Base-by-base conservation (phyloP, 2,329 filamentous ascomycete species). In the Alternaria sp. region DNA sequence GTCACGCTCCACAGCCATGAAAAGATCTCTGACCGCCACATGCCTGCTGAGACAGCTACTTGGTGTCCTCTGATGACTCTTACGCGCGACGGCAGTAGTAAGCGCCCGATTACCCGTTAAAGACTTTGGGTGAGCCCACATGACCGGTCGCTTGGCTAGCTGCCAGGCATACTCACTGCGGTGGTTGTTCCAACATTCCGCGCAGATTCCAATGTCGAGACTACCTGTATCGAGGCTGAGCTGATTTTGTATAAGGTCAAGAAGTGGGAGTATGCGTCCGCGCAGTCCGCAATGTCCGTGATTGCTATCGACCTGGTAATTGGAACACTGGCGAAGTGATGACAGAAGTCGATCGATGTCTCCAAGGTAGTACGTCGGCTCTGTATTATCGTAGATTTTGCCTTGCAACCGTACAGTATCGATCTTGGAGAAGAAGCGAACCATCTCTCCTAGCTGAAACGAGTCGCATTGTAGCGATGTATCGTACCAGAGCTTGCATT, bases 391-490 rank as follows among this genome's bases (percentile, higher is more conserved):
- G 61, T 80, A 79, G 13, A 86, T 79, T 21, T 77, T 80, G 25
- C 82, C 79, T 62, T 81, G 78, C 1, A 92, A 79, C 40, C 85
- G 86, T 5, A 93, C 73, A 0, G 92, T 86, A 26, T 86, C 84
- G 67, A 88, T 88, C 67, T 85, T 84, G 13, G 83, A 81, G 36
- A 93, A 86, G 78, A 93, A 93, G 68, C 88, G 89, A 66, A 93
- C 80, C 84, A 92, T 92, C 79, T 93, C 90, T 21, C 91, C 91
- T 1, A 94, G 86, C 78, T 94, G 91, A 73, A 91, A 94, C 2
- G 88, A 89, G 80, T 94, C 91, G 77, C 91, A 93, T 45, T 90
- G 88, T 2, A 86, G 80, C 65, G 88, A 91, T 3, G 88, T 89
- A 72, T 92, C 90, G 77, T 93, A 93, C 56, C 91, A 91, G 0